Evolutionary conservation across 495 filamentous ascomycete species (phyloP), one percentile per base, ranked within the genome.

Genomic region (Hypomontagnella submonticulosa): DNA sequence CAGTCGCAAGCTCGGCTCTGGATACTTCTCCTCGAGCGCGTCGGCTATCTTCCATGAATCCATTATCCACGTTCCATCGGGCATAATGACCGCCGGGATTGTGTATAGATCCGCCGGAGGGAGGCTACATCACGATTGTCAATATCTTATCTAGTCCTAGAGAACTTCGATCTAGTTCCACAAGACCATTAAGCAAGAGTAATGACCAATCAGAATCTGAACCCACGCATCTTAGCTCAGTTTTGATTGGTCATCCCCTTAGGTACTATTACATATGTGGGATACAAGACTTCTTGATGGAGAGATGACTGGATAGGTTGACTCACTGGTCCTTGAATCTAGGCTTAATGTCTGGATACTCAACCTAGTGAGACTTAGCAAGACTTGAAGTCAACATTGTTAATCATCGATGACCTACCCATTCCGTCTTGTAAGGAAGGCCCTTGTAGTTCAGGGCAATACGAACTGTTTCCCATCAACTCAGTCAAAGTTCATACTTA

Each of bases 351-450:
- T 88, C 83, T 4, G 86, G 87, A 69, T 89, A 89, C 66, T 89
- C 84, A 55, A 73, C 6, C 69, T 73, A 60, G 12, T 23, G 37
- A 0, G 3, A 9, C 44, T 61, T 37, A 69, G 20, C 20, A 34
- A 41, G 10, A n/a, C 15, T 40, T 10, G 10, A 40, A 20, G 32
- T 6, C 30, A 38, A n/a, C 19, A n/a, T 10, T n/a, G 1, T 46
- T 10, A 19, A 7, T 4, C 4, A 7, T 16, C 13, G 19, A 16
- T 11, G n/a, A 20, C 60, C 8, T 53, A 85, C 71, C 86, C 85
- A 90, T 81, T 86, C 77, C 4, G 88, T 90, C 57, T 79, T 76
- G 75, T 88, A 89, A 47, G 83, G 77, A n/a, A 89, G 70, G 5
- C 76, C 74, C 69, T 90, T 89, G 76, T 80, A 86, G 74, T 89